Conservation (phyloP, 73 alveolate genomes). For the Tetrahymena malaccensis region DNA sequence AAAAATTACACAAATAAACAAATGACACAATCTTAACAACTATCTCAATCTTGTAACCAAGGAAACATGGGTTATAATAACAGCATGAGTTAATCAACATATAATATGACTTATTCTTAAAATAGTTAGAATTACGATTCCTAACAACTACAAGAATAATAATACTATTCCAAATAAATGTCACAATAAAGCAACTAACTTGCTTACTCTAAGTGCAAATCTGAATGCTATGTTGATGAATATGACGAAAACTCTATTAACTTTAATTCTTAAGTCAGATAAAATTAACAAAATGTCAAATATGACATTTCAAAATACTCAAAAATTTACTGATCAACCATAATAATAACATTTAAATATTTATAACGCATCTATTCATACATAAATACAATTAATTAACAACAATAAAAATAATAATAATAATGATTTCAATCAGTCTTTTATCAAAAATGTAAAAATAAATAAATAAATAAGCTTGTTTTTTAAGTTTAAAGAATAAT, state of each 20-base stretch:
- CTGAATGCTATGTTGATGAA: background rate
- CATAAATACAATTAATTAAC: background rate
- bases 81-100: background rate
- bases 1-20: background rate
- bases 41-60: background rate
- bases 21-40: background rate
- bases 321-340: background rate
- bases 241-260: background rate
- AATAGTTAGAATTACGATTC: background rate
- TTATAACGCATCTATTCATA: background rate
- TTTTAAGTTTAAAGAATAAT: background rate
- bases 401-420: too few species aligned
- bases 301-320: background rate
- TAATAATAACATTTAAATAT: background rate
- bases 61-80: background rate
- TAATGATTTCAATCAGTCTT: background rate
- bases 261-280: background rate
- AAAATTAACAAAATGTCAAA: background rate
- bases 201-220: background rate
- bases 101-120: background rate
- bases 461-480: too few species aligned
- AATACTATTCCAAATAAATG: background rate
- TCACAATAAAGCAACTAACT: background rate
- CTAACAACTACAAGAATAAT: background rate
- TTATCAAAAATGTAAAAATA: background rate